These are phyloP conservation scores for Mycogone perniciosa DNA, from an alignment of 2,329 filamentous ascomycete species.

Conservation along the genomic window DNA sequence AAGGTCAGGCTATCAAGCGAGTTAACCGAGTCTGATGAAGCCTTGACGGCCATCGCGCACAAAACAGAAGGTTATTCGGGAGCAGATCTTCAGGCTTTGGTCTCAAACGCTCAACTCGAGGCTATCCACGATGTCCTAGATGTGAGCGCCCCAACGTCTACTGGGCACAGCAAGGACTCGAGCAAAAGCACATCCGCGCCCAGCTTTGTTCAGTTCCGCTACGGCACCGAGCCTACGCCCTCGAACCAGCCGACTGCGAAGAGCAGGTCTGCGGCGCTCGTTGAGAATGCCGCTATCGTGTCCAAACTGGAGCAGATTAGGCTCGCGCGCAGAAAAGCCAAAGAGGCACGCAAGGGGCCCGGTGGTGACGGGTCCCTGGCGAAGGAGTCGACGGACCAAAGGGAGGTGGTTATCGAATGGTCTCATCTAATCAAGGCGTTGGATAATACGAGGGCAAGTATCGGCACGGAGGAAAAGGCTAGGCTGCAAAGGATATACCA, in stretches of 20 bases:
- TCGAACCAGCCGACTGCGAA: constrained; percentile 37
- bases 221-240: constrained; percentile 53
- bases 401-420: constrained; percentile 78
- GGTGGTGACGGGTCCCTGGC: constrained; percentile 20
- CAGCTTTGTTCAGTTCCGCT: constrained; percentile 78
- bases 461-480: constrained; percentile 68
- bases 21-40: constrained; percentile 49
- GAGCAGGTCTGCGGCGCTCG: constrained; percentile 51
- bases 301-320: constrained; percentile 80
- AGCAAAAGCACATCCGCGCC: constrained; percentile 32
- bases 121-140: constrained; percentile 89
- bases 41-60: constrained; percentile 66
- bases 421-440: constrained; percentile 75
- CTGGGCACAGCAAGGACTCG: constrained; percentile 29
- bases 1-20: constrained; percentile 70
- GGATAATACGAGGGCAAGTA: constrained; percentile 71
- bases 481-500: constrained; percentile 76
- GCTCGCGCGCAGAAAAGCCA: constrained; percentile 50
- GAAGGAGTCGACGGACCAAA: constrained; percentile 33
- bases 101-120: constrained; percentile 95
- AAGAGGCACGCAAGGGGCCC: constrained; percentile 26
- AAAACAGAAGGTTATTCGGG: constrained; percentile 87
- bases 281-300: constrained; percentile 71
- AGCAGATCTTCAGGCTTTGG: constrained; percentile 86
- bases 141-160: constrained; percentile 41